A percentile compares a stretch with the other conserved stretches of the same genome.
These are phyloP conservation scores for Bisporella sp. DNA, from an alignment of 2,329 filamentous ascomycete species.

Conservation along the genomic window DNA sequence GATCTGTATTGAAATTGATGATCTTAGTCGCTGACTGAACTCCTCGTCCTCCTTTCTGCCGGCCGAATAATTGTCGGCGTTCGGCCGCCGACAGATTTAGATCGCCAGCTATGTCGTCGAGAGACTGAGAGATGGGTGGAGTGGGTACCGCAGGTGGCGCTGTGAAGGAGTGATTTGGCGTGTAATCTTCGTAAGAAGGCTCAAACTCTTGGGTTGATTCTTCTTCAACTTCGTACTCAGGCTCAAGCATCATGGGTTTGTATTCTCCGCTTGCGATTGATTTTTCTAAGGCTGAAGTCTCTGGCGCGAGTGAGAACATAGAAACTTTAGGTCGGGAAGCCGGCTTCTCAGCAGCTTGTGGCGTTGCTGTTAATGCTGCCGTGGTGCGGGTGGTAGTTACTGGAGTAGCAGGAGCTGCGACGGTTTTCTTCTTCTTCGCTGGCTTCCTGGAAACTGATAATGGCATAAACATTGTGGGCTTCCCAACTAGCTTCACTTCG, in stretches of 20 bases:
- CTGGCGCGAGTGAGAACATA: conserved; percentile 57
- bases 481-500: conserved; percentile 64
- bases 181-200: conserved; percentile 25
- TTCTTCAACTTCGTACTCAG: conserved; percentile 11
- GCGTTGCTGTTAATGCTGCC: conserved; percentile 8
- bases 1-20: conserved; percentile 82
- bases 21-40: conserved; percentile 50
- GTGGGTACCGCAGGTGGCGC: conserved; percentile 20
- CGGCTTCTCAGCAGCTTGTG: conserved; percentile 18
- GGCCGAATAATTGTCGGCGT: conserved; percentile 79
- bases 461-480: conserved; percentile 82
- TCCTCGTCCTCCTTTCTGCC: conserved; percentile 39
- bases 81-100: conserved; percentile 73
- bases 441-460: conserved; percentile 74
- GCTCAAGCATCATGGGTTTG: conserved; percentile 42
- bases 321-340: conserved; percentile 55
- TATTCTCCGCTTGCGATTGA: conserved; percentile 31
- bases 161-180: conserved; percentile 16
- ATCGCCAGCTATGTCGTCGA: conserved; percentile 66
- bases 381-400: conserved; percentile 5
- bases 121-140: conserved; percentile 39
- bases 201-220: conserved; percentile 9
- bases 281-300: conserved; percentile 18
- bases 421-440: conserved; percentile 52
- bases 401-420: conserved; percentile 12